A percentile compares a stretch with the other conserved stretches of the same genome.
These are phyloP conservation scores for Prunus salicina DNA, from an alignment of 306 rosid species.

Conservation along the genomic window DNA sequence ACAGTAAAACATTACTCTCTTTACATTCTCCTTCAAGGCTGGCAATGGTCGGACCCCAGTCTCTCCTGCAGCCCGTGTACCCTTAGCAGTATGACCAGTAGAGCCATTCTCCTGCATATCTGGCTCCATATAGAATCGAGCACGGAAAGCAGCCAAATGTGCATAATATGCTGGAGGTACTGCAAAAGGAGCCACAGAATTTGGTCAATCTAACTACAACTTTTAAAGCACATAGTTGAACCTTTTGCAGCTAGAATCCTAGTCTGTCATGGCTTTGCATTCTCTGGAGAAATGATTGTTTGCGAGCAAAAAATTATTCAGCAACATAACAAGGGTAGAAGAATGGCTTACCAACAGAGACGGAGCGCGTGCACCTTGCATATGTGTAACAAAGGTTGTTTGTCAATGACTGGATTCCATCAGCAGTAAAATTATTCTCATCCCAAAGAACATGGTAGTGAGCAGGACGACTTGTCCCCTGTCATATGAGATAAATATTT, in stretches of 20 bases:
- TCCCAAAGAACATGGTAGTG: constrained; percentile 96
- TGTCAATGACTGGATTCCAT: constrained; percentile 83
- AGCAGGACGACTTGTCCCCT: constrained; percentile 96
- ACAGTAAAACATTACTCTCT: constrained; percentile 97
- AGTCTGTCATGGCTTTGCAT: not conserved
- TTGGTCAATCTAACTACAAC: constrained; percentile 1
- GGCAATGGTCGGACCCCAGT: constrained; percentile 85
- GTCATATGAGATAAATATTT: not conserved
- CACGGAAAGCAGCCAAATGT: constrained; percentile 92
- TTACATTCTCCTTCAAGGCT: constrained; percentile 89
- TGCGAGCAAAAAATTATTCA: not conserved
- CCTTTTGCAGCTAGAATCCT: not conserved
- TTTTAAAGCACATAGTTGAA: no score
- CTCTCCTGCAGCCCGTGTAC: constrained; percentile 50
- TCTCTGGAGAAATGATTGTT: not conserved
- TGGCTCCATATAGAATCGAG: constrained; percentile 90
- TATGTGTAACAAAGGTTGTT: constrained; percentile 89
- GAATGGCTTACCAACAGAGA: constrained; percentile 72
- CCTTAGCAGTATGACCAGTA: constrained; percentile 43
- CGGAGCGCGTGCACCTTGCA: constrained; percentile 90
- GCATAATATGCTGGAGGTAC: constrained; percentile 97
- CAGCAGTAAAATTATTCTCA: constrained; percentile 88
- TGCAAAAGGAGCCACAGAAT: constrained; percentile 30
- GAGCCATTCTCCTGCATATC: constrained; percentile 76
- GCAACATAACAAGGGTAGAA: not conserved